Percentiles rank a stretch among this genome's conserved stretches.
Conservation (phyloP, 225 moss, liverwort and hornwort genomes). For the Marchantia polymorpha region DNA sequence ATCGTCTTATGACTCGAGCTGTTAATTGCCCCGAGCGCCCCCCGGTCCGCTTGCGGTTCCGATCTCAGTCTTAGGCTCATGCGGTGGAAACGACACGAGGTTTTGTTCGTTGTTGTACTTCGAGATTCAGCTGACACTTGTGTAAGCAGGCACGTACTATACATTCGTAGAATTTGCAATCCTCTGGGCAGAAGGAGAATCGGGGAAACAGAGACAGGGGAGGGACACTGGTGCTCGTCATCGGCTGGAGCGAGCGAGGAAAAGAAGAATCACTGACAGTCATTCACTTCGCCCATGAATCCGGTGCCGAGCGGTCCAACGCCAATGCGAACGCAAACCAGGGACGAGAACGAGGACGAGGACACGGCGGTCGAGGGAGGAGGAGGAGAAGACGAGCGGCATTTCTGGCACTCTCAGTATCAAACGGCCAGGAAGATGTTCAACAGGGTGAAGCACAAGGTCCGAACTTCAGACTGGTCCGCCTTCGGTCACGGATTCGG, state of each 20-base stretch:
- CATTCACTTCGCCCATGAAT: background rate
- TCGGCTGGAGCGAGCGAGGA: background rate
- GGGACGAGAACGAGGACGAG: background rate
- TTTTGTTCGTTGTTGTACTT: background rate
- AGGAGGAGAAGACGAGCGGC: background rate
- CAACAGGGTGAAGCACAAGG: constrained; percentile 10
- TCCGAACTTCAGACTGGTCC: background rate
- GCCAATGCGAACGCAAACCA: background rate
- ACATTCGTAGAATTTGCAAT: background rate
- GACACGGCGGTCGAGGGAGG: background rate
- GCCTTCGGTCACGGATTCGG: too few relatives aligned
- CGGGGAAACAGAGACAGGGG: background rate
- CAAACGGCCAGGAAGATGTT: background rate
- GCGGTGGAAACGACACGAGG: background rate
- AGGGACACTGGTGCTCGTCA: background rate
- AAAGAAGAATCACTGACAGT: background rate
- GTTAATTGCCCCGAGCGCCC: background rate
- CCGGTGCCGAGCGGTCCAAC: background rate
- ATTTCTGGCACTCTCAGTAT: background rate
- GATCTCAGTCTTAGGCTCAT: background rate
- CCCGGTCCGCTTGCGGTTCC: background rate
- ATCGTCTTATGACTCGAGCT: background rate
- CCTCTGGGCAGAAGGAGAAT: background rate
- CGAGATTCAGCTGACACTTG: background rate
- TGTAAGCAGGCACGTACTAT: background rate